Evolutionary conservation across 2,329 filamentous ascomycete species (phyloP).

Genomic region (Aspergillus sp.): DNA sequence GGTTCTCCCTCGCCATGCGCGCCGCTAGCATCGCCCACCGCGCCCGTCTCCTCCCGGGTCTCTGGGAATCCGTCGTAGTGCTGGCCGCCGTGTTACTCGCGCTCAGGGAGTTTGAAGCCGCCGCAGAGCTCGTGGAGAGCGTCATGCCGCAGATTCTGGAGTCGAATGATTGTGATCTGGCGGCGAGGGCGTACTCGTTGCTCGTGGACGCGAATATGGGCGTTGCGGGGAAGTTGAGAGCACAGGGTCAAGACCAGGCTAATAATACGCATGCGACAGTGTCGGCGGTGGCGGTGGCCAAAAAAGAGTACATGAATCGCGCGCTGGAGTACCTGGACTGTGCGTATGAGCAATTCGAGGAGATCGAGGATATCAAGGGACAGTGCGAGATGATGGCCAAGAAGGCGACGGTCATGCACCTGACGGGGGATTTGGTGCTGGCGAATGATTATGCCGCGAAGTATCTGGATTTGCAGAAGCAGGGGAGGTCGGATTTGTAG

Average conservation of each 20-base stretch:
- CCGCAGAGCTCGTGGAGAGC: constrained; percentile 63
- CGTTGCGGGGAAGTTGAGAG: constrained; percentile 56
- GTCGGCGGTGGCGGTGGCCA: constrained; percentile 33
- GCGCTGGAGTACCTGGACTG: constrained; percentile 62
- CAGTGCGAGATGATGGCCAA: constrained; percentile 80
- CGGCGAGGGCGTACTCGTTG: constrained; percentile 66
- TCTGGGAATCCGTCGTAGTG: constrained; percentile 71
- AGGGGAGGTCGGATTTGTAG: constrained; percentile 18
- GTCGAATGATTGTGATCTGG: constrained; percentile 61
- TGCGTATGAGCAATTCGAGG: constrained; percentile 64
- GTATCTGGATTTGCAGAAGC: constrained; percentile 60
- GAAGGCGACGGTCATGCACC: constrained; percentile 73
- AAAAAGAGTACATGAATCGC: constrained; percentile 57
- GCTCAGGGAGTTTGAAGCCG: constrained; percentile 68
- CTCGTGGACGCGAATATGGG: constrained; percentile 80
- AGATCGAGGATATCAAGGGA: constrained; percentile 65
- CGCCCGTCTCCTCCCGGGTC: constrained; percentile 63
- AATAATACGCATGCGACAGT: not conserved
- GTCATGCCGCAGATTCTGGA: constrained; percentile 77
- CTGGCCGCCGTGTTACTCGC: constrained; percentile 68
- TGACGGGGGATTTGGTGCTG: constrained; percentile 62
- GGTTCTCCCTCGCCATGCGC: constrained; percentile 73
- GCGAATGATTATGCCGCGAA: constrained; percentile 67
- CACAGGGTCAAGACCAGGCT: constrained; percentile 21
- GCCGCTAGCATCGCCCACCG: constrained; percentile 73